Conservation (phyloP, 1,284 basidiomycete genomes). For the Heterobasidion occidentale region DNA sequence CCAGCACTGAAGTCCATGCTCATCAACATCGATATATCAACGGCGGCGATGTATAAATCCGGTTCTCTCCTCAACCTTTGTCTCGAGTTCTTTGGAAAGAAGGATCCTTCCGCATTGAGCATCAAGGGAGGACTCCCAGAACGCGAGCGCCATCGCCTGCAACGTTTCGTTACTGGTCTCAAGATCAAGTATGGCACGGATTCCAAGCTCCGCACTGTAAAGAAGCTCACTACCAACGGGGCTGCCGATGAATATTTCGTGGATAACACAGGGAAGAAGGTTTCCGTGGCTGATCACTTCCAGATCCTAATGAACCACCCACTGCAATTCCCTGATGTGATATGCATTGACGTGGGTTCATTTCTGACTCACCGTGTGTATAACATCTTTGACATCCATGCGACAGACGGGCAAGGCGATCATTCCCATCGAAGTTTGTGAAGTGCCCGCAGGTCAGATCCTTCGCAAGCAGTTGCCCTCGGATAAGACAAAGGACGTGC, state of each 20-base stretch:
- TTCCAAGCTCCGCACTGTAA: constrained; percentile 9
- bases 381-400: not conserved
- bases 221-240: constrained; percentile 12
- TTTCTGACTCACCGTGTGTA: not conserved
- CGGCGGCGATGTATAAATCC: constrained; percentile 66
- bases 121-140: constrained; percentile 40
- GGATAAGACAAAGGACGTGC: constrained; percentile 55
- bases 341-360: too few species aligned
- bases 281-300: not conserved
- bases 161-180: constrained; percentile 54
- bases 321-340: too few species aligned
- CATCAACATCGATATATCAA: constrained; percentile 74
- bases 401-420: not conserved
- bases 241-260: constrained; percentile 1
- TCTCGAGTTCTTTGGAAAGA: constrained; percentile 41
- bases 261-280: not conserved
- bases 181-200: constrained; percentile 19
- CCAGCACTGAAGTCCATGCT: constrained; percentile 60
- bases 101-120: constrained; percentile 32
- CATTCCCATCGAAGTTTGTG: constrained; percentile 62
- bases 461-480: constrained; percentile 67
- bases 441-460: constrained; percentile 59
- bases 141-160: constrained; percentile 45
- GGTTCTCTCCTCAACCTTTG: constrained; percentile 44
- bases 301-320: not conserved